Conservation (phyloP, 306 rosid genomes). For the Senna siamea region DNA sequence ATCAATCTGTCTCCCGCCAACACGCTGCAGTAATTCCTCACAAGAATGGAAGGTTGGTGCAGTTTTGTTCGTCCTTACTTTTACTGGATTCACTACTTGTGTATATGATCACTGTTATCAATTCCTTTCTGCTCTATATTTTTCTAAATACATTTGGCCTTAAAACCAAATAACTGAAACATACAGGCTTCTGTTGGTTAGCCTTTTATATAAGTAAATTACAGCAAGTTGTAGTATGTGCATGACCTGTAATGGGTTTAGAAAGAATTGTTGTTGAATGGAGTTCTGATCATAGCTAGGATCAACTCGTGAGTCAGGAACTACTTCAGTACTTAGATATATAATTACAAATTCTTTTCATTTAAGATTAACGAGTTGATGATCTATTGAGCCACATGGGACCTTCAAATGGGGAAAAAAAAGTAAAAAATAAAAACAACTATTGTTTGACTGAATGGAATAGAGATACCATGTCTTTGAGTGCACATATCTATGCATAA, state of each 20-base stretch:
- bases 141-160: background rate
- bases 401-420: background rate
- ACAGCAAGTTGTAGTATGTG: background rate
- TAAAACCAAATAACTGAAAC: background rate
- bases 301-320: slow-evolving; percentile 8
- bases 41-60: slow-evolving; percentile 88
- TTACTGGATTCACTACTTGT: slow-evolving; percentile 14
- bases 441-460: slow-evolving; percentile 1
- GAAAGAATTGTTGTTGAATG: background rate
- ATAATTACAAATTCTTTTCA: background rate
- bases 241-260: background rate
- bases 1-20: slow-evolving; percentile 96
- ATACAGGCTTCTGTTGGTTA: background rate
- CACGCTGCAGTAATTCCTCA: slow-evolving; percentile 97
- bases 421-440: slow-evolving; percentile 18
- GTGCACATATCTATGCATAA: background rate
- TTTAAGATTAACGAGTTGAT: slow-evolving; percentile 20
- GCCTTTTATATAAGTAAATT: background rate
- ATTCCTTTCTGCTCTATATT: slow-evolving; percentile 1
- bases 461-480: slow-evolving; percentile 7
- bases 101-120: background rate
- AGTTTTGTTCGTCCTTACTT: slow-evolving; percentile 23
- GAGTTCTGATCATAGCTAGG: slow-evolving; percentile 5
- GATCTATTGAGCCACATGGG: slow-evolving; percentile 17
- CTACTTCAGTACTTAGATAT: slow-evolving; percentile 2